A percentile compares a stretch with the other conserved stretches of the same genome.
phyloP scores from a whole-genome alignment of 352 stramenopile genomes.

The Lagenidium sp. region DNA sequence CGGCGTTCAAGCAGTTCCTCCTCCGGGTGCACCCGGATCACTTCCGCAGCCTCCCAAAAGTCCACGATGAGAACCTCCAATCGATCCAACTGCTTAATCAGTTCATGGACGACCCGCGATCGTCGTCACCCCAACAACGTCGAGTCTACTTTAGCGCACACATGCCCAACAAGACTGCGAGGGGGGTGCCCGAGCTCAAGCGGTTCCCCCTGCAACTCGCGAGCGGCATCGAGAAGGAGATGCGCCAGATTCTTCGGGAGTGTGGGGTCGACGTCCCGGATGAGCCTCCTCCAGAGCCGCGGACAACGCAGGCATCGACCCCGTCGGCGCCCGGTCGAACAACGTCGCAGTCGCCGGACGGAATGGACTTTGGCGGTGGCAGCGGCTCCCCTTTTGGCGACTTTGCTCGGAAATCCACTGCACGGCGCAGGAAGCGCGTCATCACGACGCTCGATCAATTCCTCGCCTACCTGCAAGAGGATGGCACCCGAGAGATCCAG shows the following conservation, averaged over 20 bases:
- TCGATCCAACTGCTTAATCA: slow-evolving; percentile 67
- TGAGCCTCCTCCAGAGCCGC: too few species aligned
- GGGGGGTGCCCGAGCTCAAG: slow-evolving; percentile 13
- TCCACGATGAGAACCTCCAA: slow-evolving; percentile 60
- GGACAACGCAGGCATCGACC: not conserved
- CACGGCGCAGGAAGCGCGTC: slow-evolving; percentile 7
- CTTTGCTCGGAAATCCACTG: slow-evolving; percentile 23
- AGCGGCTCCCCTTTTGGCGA: not conserved
- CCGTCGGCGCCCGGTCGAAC: not conserved
- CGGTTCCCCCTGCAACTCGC: slow-evolving; percentile 36
- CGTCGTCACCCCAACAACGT: not conserved
- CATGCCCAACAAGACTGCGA: not conserved
- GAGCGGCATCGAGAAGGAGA: slow-evolving; percentile 33
- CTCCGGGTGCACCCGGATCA: slow-evolving; percentile 62
- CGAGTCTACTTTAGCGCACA: slow-evolving; percentile 14
- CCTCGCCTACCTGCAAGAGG: slow-evolving; percentile 27
- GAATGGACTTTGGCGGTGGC: slow-evolving; percentile 39
- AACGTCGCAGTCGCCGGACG: slow-evolving; percentile 1
- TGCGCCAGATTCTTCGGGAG: slow-evolving; percentile 36
- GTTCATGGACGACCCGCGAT: slow-evolving; percentile 43
- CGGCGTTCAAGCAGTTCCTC: slow-evolving; percentile 60
- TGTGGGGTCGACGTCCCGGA: slow-evolving; percentile 27
- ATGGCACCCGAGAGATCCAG: slow-evolving; percentile 23
- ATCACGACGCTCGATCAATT: slow-evolving; percentile 30
- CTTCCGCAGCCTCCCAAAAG: slow-evolving; percentile 45